These are phyloP conservation scores for Cyclospora cayetanensis DNA, from an alignment of 169 alveolate species.

Conservation along the genomic window DNA sequence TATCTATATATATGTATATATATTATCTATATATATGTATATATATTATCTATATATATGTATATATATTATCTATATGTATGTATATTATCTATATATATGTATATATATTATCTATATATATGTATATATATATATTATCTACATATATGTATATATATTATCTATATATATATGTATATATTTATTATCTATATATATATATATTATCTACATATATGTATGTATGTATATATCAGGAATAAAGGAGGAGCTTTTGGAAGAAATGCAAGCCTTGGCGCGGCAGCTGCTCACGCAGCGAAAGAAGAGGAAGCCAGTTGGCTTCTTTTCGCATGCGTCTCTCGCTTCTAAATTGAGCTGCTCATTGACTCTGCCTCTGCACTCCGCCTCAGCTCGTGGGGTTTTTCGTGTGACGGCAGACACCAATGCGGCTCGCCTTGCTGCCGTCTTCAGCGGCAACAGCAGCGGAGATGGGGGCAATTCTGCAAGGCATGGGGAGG, in stretches of 20 bases:
- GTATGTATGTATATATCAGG: slow-evolving; percentile 12
- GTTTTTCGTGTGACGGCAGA: slow-evolving; percentile 12
- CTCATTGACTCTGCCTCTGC: slow-evolving; percentile 59
- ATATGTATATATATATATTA: too few species aligned
- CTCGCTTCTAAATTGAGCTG: slow-evolving; percentile 35
- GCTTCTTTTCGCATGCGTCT: slow-evolving; percentile 63
- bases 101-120: too few species aligned
- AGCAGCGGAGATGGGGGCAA: not conserved
- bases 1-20: too few species aligned
- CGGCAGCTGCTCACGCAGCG: slow-evolving; percentile 74
- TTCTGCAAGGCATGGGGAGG: not conserved
- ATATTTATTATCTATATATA: too few species aligned
- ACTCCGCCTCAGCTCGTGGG: slow-evolving; percentile 70
- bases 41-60: too few species aligned
- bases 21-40: too few species aligned
- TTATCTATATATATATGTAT: too few species aligned
- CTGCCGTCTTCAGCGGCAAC: not conserved
- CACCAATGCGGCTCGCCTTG: not conserved
- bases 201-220: too few species aligned
- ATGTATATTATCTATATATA: too few species aligned
- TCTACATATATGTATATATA: too few species aligned
- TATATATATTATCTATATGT: too few species aligned
- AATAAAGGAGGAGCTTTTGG: slow-evolving; percentile 67
- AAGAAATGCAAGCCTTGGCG: slow-evolving; percentile 72
- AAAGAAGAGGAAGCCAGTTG: slow-evolving; percentile 70